Conservation (phyloP, 2,329 filamentous ascomycete species). For the Calonectria henricotiae region DNA sequence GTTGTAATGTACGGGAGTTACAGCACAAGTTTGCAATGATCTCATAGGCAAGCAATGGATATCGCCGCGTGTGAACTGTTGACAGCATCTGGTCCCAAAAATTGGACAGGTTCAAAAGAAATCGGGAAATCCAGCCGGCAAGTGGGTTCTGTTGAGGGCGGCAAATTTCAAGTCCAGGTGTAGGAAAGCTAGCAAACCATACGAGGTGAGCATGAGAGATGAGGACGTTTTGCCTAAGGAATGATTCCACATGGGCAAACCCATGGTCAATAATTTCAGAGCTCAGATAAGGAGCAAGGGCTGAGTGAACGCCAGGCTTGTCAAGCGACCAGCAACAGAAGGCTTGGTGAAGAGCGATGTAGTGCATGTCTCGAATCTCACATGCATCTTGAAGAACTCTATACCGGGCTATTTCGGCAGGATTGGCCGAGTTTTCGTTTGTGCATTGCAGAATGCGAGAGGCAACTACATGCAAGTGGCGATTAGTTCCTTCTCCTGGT, state of each 20-base stretch:
- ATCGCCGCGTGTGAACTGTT: conserved; percentile 42
- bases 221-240: conserved; percentile 49
- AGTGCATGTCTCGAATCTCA: conserved; percentile 72
- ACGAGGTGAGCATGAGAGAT: conserved; percentile 47
- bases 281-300: conserved; percentile 38
- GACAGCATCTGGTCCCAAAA: conserved; percentile 46
- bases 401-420: conserved; percentile 66
- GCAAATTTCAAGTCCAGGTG: conserved; percentile 36
- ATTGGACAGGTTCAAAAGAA: conserved; percentile 47
- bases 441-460: conserved; percentile 47
- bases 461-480: conserved; percentile 37
- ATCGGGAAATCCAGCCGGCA: conserved; percentile 43
- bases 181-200: conserved; percentile 55
- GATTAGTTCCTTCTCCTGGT: not conserved
- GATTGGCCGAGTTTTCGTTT: conserved; percentile 45
- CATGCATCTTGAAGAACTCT: conserved; percentile 74
- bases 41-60: conserved; percentile 54
- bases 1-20: conserved; percentile 47
- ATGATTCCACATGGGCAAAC: conserved; percentile 43
- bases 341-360: conserved; percentile 77
- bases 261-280: conserved; percentile 43
- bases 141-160: conserved; percentile 18
- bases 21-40: conserved; percentile 48
- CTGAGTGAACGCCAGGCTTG: conserved; percentile 55
- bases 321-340: conserved; percentile 72